Evolutionary conservation across 208 protist species (phyloP), one percentile per base, ranked within the genome.

Genomic region (Willaertia magna): DNA sequence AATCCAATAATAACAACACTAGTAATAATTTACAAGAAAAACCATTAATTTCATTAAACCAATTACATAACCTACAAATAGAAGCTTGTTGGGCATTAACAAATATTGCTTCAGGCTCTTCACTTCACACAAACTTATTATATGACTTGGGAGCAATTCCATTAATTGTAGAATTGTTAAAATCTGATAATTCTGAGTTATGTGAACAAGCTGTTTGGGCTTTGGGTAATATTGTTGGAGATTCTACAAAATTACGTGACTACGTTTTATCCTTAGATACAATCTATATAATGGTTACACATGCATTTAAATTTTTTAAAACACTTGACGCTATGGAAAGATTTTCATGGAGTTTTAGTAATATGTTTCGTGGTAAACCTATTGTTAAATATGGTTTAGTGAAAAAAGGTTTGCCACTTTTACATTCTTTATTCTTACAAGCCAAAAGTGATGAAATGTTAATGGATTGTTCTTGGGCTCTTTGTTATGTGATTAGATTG

Each of bases 81-180:
- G 98, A 99, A 93, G 93, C 96, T 26, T 95, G 97, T 2, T 99
- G 98, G 98, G 96, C 97, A 3, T 91, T 99, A 42, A 99, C 98
- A 16, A 99, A 99, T 92, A 97, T 99, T 74, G 96, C 97, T 18
- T 98, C 97, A 11, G 98, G 98, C 47, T 97, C 95, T 26, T 93
- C 95, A 20, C 90, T 96, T 87, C 96, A 99, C 89, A 98, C 97
- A 99, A 4, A 86, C 90, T 30, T 92, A 99, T 43, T 92, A 1
- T 91, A 99, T 61, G 82, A 96, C 22, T 88, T 89, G 76, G 95
- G 95, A 22, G 97, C 96, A 20, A 92, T 99, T 20, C 95, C 96
- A 34, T 91, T 93, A 52, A 98, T 99, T 88, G 92, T 99, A 7
- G 83, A 91, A 39, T 92, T 99, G 43, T 91, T 99, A 22, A 61